Evolutionary conservation across 805 yeast genomes (phyloP).

Genomic region (Blastobotrys attinorum): DNA sequence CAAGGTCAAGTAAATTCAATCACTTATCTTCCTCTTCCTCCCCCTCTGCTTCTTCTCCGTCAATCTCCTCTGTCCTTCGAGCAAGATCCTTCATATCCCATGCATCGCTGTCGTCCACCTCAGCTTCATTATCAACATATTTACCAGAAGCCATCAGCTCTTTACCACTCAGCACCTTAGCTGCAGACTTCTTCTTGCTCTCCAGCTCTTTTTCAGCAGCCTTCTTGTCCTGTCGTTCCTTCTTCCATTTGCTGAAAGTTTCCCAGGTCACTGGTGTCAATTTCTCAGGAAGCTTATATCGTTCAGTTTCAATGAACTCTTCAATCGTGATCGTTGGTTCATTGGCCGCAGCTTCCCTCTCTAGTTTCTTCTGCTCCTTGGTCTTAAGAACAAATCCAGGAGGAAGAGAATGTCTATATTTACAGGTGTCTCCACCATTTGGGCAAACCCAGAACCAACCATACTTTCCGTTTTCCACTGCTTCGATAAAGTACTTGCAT

Average conservation of each 20-base stretch:
- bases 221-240: conserved; percentile 42
- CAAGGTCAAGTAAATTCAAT: no score
- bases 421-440: conserved; percentile 86
- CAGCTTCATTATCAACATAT: conserved; percentile 27
- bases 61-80: conserved; percentile 23
- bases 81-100: conserved; percentile 33
- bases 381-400: conserved; percentile 96
- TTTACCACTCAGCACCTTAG: conserved; percentile 27
- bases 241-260: conserved; percentile 77
- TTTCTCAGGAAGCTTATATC: conserved; percentile 68
- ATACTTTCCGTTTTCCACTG: conserved; percentile 93
- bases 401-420: conserved; percentile 90
- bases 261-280: conserved; percentile 80
- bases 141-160: conserved; percentile 35
- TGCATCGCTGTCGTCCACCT: conserved; percentile 21
- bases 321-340: conserved; percentile 90
- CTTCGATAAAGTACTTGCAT: conserved; percentile 90
- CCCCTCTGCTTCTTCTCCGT: neutral
- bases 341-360: conserved; percentile 71
- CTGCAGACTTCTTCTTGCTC: conserved; percentile 33
- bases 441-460: conserved; percentile 99
- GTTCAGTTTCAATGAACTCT: conserved; percentile 91
- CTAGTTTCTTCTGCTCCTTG: conserved; percentile 88
- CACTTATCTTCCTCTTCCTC: neutral
- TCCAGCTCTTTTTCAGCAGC: conserved; percentile 31